phyloP scores from a whole-genome alignment of 169 alveolate species.

The Perkinsus chesapeaki region DNA sequence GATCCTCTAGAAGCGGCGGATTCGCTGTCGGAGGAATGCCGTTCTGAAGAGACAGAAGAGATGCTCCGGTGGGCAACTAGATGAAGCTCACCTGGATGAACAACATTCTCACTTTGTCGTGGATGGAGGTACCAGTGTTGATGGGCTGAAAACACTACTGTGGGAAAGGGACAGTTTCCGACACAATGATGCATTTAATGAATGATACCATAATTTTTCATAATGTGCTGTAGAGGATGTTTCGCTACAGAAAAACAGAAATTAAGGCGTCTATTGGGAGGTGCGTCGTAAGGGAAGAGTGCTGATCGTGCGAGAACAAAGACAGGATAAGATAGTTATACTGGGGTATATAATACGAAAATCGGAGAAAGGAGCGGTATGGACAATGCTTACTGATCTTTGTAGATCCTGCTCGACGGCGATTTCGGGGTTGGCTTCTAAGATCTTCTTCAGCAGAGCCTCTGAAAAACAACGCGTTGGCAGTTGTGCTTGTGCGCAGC shows the following conservation, averaged over 20 bases:
- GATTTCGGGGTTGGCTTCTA: neutral
- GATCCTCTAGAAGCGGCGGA: neutral
- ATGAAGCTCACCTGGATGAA: neutral
- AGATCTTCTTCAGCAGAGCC: neutral
- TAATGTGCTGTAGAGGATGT: too few species aligned
- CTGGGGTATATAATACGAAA: too few species aligned
- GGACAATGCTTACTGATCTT: neutral
- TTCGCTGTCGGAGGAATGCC: neutral
- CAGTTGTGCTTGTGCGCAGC: neutral
- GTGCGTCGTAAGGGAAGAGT: too few species aligned
- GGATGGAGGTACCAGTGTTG: neutral
- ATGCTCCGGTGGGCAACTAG: neutral
- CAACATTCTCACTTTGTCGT: neutral
- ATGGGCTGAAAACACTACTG: neutral
- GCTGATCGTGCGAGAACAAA: too few species aligned
- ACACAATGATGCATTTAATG: too few species aligned
- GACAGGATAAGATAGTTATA: too few species aligned
- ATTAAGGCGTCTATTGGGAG: neutral
- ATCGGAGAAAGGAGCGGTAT: neutral
- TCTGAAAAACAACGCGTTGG: neutral
- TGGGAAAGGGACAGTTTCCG: too few species aligned
- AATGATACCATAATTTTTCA: too few species aligned
- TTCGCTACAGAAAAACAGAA: neutral
- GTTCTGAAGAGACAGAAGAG: neutral
- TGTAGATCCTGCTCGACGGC: neutral